phyloP scores from a whole-genome alignment of 2,329 filamentous ascomycete species.

The Blastomyces silverae region DNA sequence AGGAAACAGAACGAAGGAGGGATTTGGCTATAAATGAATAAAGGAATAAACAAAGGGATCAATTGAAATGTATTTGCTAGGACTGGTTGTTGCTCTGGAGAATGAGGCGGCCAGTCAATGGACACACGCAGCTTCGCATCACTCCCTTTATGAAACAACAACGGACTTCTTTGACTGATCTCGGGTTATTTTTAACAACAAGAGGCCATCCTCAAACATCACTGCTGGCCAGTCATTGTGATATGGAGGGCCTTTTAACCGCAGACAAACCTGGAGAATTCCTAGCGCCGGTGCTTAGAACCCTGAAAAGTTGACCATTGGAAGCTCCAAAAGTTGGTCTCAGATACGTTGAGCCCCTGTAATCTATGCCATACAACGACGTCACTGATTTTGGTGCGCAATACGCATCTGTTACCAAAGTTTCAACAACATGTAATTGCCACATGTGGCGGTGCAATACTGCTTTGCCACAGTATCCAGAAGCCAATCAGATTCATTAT shows the following conservation, averaged over 20 bases:
- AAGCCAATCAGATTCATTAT: constrained; percentile 6
- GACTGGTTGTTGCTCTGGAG: neutral
- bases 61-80: neutral
- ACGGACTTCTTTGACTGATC: constrained; percentile 6
- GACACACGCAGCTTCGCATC: neutral
- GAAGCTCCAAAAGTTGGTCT: neutral
- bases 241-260: neutral
- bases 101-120: constrained; percentile 6
- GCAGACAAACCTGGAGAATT: neutral
- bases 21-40: constrained; percentile 3
- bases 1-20: neutral
- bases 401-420: neutral
- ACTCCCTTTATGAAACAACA: neutral
- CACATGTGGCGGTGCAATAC: constrained; percentile 8
- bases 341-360: neutral
- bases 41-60: neutral
- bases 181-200: constrained; percentile 10
- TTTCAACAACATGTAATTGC: neutral
- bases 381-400: neutral
- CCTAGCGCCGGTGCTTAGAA: neutral
- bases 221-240: constrained; percentile 7
- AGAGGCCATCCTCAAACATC: neutral
- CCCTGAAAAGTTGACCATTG: neutral
- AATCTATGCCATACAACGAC: neutral
- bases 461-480: neutral